phyloP scores from a whole-genome alignment of 495 filamentous ascomycete genomes.

The Penicillium mononematosum region DNA sequence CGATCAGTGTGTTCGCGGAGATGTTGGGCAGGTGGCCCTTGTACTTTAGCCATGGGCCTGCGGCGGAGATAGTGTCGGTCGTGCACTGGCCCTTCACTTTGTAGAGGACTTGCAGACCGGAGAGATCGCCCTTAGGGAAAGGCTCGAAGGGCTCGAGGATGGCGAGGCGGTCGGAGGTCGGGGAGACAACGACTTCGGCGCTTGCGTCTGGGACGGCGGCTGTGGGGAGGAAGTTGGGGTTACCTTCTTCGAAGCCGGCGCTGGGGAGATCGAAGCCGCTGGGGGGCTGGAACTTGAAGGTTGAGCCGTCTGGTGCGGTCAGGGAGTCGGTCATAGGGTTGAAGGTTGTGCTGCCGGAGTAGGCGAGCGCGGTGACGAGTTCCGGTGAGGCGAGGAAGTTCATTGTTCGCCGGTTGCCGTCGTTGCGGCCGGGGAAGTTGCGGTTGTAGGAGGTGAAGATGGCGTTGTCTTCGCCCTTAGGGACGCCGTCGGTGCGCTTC shows the following conservation, averaged over 20 bases:
- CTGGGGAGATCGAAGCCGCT: constrained; percentile 72
- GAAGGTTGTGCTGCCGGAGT: constrained; percentile 89
- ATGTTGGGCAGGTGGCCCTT: constrained; percentile 99
- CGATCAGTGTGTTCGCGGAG: constrained; percentile 91
- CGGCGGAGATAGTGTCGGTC: constrained; percentile 96
- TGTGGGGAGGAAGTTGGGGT: constrained; percentile 69
- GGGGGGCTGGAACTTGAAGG: constrained; percentile 85
- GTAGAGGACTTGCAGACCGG: constrained; percentile 69
- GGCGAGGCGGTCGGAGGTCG: constrained; percentile 82
- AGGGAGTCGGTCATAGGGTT: constrained; percentile 91
- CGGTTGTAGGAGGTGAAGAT: constrained; percentile 98
- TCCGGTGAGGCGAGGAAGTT: constrained; percentile 98
- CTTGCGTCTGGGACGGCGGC: constrained; percentile 61
- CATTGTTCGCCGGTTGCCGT: constrained; percentile 94
- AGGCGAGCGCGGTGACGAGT: constrained; percentile 92
- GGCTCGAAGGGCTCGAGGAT: constrained; percentile 86
- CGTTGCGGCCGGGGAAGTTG: constrained; percentile 96
- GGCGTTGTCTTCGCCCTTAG: constrained; percentile 85
- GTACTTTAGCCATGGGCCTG: constrained; percentile 97
- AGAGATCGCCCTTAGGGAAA: constrained; percentile 75
- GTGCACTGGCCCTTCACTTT: constrained; percentile 98
- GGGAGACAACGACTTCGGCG: constrained; percentile 67
- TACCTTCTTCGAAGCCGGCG: constrained; percentile 76
- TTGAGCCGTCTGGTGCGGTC: constrained; percentile 72
- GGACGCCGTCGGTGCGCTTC: constrained; percentile 81